Percentiles rank a stretch among this genome's conserved stretches.
These are phyloP conservation scores for Cyclotella atomus DNA, from an alignment of 108 stramenopile genomes.

Conservation along the genomic window DNA sequence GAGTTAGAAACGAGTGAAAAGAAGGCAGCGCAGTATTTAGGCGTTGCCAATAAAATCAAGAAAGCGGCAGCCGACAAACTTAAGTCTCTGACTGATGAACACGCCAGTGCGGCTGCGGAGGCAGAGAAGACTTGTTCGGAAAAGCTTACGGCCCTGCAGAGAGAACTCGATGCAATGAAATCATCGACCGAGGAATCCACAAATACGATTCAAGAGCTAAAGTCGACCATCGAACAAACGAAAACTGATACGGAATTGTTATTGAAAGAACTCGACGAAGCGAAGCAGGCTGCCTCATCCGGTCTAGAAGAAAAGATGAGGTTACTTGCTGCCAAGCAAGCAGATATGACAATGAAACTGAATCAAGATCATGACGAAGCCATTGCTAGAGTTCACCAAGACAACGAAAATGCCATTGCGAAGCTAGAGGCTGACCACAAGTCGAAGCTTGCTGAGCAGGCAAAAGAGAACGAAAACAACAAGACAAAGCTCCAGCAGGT, in stretches of 20 bases:
- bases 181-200: constrained; percentile 7
- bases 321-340: constrained; percentile 41
- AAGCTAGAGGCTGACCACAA: constrained; percentile 32
- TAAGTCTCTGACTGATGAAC: constrained; percentile 35
- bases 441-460: constrained; percentile 25
- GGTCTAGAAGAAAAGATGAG: constrained; percentile 35
- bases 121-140: constrained; percentile 17
- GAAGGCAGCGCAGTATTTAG: constrained; percentile 47
- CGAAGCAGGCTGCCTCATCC: constrained; percentile 18
- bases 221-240: constrained; percentile 20
- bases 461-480: constrained; percentile 45
- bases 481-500: constrained; percentile 62
- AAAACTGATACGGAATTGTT: constrained; percentile 16
- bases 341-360: constrained; percentile 30
- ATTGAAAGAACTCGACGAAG: constrained; percentile 20
- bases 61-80: constrained; percentile 46
- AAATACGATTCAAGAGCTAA: constrained; percentile 23
- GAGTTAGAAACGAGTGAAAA: constrained; percentile 37
- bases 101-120: constrained; percentile 22
- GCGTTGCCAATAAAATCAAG: constrained; percentile 56
- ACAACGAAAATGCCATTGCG: constrained; percentile 21
- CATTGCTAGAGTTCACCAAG: constrained; percentile 24
- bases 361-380: constrained; percentile 34
- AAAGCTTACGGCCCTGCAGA: constrained; percentile 16
- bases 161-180: constrained; percentile 23